phyloP scores from a whole-genome alignment of 2,329 filamentous ascomycete species.

The Sarocladium strictum region DNA sequence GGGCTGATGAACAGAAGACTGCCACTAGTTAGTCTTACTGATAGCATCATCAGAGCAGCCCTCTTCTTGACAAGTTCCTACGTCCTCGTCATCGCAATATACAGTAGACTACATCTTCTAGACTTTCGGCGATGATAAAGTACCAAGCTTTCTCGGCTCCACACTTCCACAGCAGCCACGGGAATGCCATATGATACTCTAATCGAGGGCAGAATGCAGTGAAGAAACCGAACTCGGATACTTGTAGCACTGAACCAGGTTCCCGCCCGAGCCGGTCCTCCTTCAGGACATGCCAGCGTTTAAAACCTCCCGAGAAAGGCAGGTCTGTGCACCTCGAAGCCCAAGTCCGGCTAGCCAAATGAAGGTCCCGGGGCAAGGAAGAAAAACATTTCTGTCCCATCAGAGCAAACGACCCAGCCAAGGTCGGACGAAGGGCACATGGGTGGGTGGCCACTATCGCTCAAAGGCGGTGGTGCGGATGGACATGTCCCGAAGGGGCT shows the following conservation, averaged over 20 bases:
- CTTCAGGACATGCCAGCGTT: not conserved
- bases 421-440: not conserved
- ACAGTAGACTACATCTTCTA: not conserved
- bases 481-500: constrained; percentile 7
- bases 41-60: not conserved
- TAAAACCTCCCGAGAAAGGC: not conserved
- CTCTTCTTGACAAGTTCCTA: not conserved
- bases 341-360: not conserved
- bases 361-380: not conserved
- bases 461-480: constrained; percentile 5
- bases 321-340: not conserved
- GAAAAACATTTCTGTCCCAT: not conserved
- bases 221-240: too few relatives aligned
- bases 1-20: too few relatives aligned
- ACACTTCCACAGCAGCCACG: not conserved
- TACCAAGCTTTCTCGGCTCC: not conserved
- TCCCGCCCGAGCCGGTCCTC: too few relatives aligned
- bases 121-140: not conserved
- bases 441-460: not conserved
- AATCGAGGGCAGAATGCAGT: too few relatives aligned
- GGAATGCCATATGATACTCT: not conserved
- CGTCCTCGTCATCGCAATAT: not conserved
- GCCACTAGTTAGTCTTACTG: not conserved
- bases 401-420: not conserved
- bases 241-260: too few relatives aligned